Base-by-base conservation (phyloP, 345 rosid genomes). In the Schrenkiella parvula region DNA sequence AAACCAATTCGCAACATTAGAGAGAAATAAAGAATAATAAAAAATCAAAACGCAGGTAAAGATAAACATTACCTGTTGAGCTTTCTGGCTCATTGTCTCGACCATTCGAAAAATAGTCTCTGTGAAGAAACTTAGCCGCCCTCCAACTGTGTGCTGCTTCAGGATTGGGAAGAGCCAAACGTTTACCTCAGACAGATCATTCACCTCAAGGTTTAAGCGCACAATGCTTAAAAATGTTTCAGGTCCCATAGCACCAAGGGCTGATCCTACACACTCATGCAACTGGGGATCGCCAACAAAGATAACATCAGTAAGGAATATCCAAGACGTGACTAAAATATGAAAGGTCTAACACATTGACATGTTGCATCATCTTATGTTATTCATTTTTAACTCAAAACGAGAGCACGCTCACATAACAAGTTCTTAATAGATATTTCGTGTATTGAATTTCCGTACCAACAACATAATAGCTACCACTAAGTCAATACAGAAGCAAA, bases 181-280 rank as follows among this genome's bases (percentile, higher is more conserved):
- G 56, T 95, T 95, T 60, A 87, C 90, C 74, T 89, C 84, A 69
- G 96, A 87, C 44, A 88, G 83, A 81, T 91, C 91, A 73, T 80
- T 77, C 61, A 86, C 87, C 78, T 89, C 95, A 65, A 95, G 74
- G 57, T 87, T 88, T 74, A 95, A 88, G 52, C 90, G 89, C 31
- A 95, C 78, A 79, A 87, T 64, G 64, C 80, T 78, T 59, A 89
- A 79, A 80, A 95, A 87, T 57, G 87, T 81, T 77, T 91, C 97
- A 43, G 96, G 93, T 39, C 99, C 98, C 91, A 95, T 83, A 62
- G 99, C 95, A 64, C 87, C 92, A 78, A 91, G 84, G 70, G 96
- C 96, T 54, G 87, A 91, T 79, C 97, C 99, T 70, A 95, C 85
- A 72, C 95, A 91, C 71, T 85, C 95, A 80, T 89, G 97, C 77